Conservation (phyloP, 2,329 filamentous ascomycete genomes). For the Colletotrichum lindemuthianum region DNA sequence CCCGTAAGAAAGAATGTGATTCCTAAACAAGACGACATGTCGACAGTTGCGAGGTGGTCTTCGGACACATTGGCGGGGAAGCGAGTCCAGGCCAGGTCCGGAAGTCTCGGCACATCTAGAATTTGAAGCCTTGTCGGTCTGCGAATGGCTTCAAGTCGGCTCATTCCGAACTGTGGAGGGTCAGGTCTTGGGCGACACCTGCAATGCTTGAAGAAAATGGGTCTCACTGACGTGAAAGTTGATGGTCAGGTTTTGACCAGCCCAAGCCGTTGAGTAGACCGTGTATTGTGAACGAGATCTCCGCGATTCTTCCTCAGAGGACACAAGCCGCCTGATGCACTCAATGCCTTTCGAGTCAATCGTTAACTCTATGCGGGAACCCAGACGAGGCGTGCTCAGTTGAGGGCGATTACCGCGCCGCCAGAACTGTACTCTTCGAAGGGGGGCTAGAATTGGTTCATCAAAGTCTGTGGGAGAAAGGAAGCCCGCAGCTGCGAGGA, state of each 20-base stretch:
- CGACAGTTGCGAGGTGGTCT: neutral
- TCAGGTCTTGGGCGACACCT: neutral
- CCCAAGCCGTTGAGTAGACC: neutral
- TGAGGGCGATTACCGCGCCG: neutral
- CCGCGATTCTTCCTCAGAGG: neutral
- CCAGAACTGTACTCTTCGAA: neutral
- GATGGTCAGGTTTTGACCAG: neutral
- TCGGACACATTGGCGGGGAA: neutral
- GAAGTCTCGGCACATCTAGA: conserved; percentile 3
- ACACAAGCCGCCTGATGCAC: neutral
- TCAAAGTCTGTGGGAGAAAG: neutral
- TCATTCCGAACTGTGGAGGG: neutral
- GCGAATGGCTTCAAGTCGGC: neutral
- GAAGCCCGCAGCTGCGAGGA: neutral
- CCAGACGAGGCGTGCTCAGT: neutral
- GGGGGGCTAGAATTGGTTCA: neutral
- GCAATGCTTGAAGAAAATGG: neutral
- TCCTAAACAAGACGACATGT: neutral
- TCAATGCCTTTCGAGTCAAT: conserved; percentile 2
- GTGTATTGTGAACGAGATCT: neutral
- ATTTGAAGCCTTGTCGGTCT: neutral
- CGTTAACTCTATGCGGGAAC: neutral
- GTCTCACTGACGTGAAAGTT: neutral
- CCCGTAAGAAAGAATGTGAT: neutral
- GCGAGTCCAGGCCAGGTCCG: neutral